phyloP scores from a whole-genome alignment of 495 filamentous ascomycete genomes.

The Penicillium bovifimosum region DNA sequence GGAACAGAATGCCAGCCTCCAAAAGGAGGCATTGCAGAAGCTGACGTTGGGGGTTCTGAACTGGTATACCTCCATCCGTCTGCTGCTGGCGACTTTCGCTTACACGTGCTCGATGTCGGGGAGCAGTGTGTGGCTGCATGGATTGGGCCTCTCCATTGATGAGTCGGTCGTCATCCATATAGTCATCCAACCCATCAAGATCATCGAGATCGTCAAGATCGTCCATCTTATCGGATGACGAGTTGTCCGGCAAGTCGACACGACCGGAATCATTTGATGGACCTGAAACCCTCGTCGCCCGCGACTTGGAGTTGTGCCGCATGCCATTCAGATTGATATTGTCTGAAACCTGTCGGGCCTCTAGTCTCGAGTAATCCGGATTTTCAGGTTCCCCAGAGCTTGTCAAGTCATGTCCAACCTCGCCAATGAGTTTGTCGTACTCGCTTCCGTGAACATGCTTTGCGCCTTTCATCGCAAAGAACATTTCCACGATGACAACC shows the following conservation, averaged over 20 bases:
- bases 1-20: constrained; percentile 81
- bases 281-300: constrained; percentile 3
- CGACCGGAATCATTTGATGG: constrained; percentile 13
- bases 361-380: constrained; percentile 21
- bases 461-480: constrained; percentile 55
- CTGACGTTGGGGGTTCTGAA: constrained; percentile 49
- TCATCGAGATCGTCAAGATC: constrained; percentile 29
- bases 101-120: constrained; percentile 12
- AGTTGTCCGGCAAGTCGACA: background rate
- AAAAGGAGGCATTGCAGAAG: constrained; percentile 74
- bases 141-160: constrained; percentile 13
- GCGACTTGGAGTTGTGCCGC: constrained; percentile 6
- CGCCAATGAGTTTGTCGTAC: constrained; percentile 40
- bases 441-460: constrained; percentile 46
- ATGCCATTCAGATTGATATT: constrained; percentile 25
- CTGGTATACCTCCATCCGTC: constrained; percentile 17
- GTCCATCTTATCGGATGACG: constrained; percentile 19
- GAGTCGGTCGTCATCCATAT: constrained; percentile 18
- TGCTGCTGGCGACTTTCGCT: constrained; percentile 10
- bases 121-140: constrained; percentile 2
- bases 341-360: constrained; percentile 12
- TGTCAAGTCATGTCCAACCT: constrained; percentile 20
- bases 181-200: constrained; percentile 26
- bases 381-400: constrained; percentile 15
- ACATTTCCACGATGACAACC: constrained; percentile 72